Conservation (phyloP, 2,329 filamentous ascomycete species). For the Annulohypoxylon truncatum region DNA sequence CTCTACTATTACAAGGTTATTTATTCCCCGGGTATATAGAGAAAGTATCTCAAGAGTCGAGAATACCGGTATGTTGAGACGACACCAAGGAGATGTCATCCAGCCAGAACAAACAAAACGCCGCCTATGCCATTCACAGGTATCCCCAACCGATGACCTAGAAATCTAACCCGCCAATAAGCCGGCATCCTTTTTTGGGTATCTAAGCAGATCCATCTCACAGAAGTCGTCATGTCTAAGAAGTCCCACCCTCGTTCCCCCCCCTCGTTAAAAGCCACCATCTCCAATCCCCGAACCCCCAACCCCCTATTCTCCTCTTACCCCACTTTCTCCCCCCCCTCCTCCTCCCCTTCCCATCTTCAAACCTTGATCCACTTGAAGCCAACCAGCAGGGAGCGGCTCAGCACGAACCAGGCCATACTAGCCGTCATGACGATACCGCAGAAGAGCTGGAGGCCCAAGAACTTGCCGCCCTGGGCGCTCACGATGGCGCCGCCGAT, state of each 20-base stretch:
- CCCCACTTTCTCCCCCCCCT: background rate
- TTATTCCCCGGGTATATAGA: background rate
- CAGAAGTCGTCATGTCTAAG: background rate
- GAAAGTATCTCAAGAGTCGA: background rate
- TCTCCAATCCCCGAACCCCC: background rate
- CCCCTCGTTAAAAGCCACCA: background rate
- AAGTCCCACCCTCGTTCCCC: background rate
- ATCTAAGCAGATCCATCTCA: background rate
- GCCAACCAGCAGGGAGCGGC: constrained; percentile 47
- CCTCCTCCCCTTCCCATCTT: background rate
- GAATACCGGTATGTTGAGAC: background rate
- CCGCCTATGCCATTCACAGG: background rate
- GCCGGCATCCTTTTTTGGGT: background rate
- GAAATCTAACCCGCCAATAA: background rate
- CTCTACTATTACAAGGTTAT: background rate
- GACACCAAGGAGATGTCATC: background rate
- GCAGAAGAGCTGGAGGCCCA: constrained; percentile 73
- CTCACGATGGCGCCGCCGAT: constrained; percentile 72
- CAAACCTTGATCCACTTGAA: constrained; percentile 39
- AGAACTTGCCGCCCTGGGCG: constrained; percentile 63
- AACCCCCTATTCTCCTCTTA: background rate
- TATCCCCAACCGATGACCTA: background rate
- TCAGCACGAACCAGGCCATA: constrained; percentile 42
- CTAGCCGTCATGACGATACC: constrained; percentile 60
- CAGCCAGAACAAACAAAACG: background rate